A percentile compares a stretch with the other conserved stretches of the same genome.
Conservation (phyloP, 2,329 filamentous ascomycete genomes). For the Sarocladiaceae sp. region DNA sequence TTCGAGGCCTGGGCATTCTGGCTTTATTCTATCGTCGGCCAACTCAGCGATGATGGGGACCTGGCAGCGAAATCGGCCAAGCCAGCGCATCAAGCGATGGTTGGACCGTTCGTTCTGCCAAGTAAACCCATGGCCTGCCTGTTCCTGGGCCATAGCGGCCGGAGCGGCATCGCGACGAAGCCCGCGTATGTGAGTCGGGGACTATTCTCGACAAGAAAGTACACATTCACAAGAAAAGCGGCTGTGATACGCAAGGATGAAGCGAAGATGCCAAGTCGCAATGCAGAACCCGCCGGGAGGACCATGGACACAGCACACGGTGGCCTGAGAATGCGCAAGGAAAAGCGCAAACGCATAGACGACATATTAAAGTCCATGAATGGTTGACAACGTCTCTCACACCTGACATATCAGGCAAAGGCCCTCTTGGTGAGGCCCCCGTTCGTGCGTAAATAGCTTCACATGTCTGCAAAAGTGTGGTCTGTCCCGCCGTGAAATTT, state of each 20-base stretch:
- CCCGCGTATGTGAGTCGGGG: conserved; percentile 30
- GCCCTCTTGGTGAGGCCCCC: too few species aligned
- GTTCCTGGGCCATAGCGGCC: conserved; percentile 30
- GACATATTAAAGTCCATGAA: conserved; percentile 9
- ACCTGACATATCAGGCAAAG: too few species aligned
- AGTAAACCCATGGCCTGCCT: conserved; percentile 31
- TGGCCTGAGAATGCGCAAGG: conserved; percentile 3
- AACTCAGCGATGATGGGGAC: conserved; percentile 29
- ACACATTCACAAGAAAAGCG: conserved; percentile 26
- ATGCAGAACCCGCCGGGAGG: background rate
- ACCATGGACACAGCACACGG: background rate
- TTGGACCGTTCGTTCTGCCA: conserved; percentile 30
- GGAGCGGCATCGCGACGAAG: conserved; percentile 25
- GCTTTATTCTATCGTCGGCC: conserved; percentile 33
- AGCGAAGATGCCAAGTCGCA: background rate
- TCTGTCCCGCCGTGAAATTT: conserved; percentile 12
- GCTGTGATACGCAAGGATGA: conserved; percentile 12
- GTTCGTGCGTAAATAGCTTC: background rate
- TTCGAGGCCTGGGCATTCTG: conserved; percentile 37
- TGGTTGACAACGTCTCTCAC: too few species aligned
- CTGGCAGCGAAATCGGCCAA: conserved; percentile 17
- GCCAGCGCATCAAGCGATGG: conserved; percentile 23
- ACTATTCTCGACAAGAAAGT: conserved; percentile 25
- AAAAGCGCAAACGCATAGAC: conserved; percentile 11
- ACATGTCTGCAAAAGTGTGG: background rate